Conservation (phyloP, 2,329 filamentous ascomycete species). For the Aureobasidium pullulans region DNA sequence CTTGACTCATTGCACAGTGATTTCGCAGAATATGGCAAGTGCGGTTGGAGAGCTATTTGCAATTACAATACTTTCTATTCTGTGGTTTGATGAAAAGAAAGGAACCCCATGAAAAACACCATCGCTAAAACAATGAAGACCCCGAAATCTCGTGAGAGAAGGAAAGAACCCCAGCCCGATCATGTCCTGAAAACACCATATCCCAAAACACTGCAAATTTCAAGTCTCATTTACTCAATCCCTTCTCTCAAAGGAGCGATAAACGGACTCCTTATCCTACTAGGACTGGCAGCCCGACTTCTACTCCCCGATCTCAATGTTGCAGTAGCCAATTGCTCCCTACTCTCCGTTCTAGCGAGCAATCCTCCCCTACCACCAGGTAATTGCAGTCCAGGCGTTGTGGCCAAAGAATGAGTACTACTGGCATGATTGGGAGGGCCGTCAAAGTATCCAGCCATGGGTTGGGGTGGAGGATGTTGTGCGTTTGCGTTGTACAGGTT, state of each 20-base stretch:
- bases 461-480: background rate
- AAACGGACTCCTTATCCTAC: slow-evolving; percentile 17
- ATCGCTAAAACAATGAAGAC: too few species aligned
- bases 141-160: too few species aligned
- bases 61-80: too few species aligned
- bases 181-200: too few species aligned
- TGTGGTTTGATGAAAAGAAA: too few species aligned
- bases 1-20: too few species aligned
- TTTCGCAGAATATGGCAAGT: too few species aligned
- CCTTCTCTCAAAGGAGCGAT: background rate
- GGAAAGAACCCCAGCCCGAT: too few species aligned
- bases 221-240: background rate
- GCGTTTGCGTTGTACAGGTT: slow-evolving; percentile 24
- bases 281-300: slow-evolving; percentile 42
- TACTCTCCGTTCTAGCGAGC: slow-evolving; percentile 74
- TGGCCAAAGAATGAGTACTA: background rate
- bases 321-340: slow-evolving; percentile 60
- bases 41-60: too few species aligned
- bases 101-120: too few species aligned
- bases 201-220: too few species aligned
- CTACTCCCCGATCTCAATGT: slow-evolving; percentile 45
- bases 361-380: slow-evolving; percentile 48
- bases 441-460: background rate
- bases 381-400: background rate
- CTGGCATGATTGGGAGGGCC: background rate